Evolutionary conservation across 176 grass and related monocot species (phyloP), one percentile per base, ranked within the genome.

Genomic region (Metroxylon sagu): DNA sequence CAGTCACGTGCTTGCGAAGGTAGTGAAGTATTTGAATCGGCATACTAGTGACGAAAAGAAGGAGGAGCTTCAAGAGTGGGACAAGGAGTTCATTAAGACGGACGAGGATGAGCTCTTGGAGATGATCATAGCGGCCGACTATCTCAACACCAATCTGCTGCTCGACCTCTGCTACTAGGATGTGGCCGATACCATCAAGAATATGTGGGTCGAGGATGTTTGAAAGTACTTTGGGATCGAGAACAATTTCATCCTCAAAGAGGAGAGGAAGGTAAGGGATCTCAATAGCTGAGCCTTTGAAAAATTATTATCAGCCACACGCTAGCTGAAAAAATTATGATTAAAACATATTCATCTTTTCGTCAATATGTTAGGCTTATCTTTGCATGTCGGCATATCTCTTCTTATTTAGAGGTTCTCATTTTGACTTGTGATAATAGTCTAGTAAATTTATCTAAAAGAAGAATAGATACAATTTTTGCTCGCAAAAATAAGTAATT

Each of bases 11-110:
- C n/a, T 68, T 18, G 25, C 18, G 7, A 65, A 52, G 55, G 19
- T 68, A 18, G 52, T 76, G 21, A n/a, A 51, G 7, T 76, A 30
- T 17, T 76, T n/a, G n/a, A n/a, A n/a, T n/a, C n/a, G n/a, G n/a
- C n/a, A n/a, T n/a, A n/a, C n/a, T n/a, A n/a, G n/a, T n/a, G n/a
- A n/a, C n/a, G n/a, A n/a, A n/a, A n/a, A n/a, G n/a, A n/a, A n/a
- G 18, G 25, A 54, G 16, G 14, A 65, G 16, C 14, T 27, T 5
- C n/a, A 19, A 5, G 3, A 28, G 4, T 67, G 53, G 63, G 53
- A 60, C 53, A 29, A 48, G 62, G 25, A 7, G 5, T 76, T 76
- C 39, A 25, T 68, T 1, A n/a, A 51, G 12, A 26, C 5, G 14
- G 18, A 53, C 5, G 7, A 58, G 57, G 7, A 54, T n/a, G 4